Base-by-base conservation (phyloP, 192 early-diverging fungal genomes). In the Thamnidium elegans region DNA sequence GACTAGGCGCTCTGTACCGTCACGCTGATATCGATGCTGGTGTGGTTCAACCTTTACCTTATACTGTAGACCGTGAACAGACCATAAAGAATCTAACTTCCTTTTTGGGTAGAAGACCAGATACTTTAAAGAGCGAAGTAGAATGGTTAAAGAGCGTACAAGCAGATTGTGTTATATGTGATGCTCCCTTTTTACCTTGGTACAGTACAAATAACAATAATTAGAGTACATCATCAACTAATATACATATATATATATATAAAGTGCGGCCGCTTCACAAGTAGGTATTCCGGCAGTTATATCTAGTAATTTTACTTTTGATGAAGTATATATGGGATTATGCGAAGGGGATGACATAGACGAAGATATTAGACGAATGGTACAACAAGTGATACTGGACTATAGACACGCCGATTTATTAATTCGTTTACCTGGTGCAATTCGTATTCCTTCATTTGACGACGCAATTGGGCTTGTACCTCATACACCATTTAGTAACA, bases 241-340 rank as follows among this genome's bases (percentile, higher is more conserved):
- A 32, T 4, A 23, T 42, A 15, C 5, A 39, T 39, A 39, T 14
- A 51, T 55, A 43, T 71, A 14, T 65, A 15, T 50, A 8, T 23
- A 53, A 58, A 83, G 81, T 55, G 82, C 81, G 15, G 85, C 85
- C 15, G 83, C 85, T 9, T 48, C 67, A 15, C 60, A 55, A 20
- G 74, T 69, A 2, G 77, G 77, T 11, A 83, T 87, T 15, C 85
- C 83, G 5, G 72, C 85, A 13, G 76, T 71, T 20, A 71, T 87
- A 23, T 78, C 81, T 23, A 82, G 77, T 19, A 87, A 87, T 50
- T 87, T 87, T 54, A 87, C 85, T 0, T 87, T 84, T 71, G 83
- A 87, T 59, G 79, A 81, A 50, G 85, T 83, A 1, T 81, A 83
- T 46, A 59, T 58, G 1, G 80, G 81, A 36, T 61, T 87, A 17